These are phyloP conservation scores for Flaveria trinervia DNA, from an alignment of 129 eudicot species.

Conservation along the genomic window DNA sequence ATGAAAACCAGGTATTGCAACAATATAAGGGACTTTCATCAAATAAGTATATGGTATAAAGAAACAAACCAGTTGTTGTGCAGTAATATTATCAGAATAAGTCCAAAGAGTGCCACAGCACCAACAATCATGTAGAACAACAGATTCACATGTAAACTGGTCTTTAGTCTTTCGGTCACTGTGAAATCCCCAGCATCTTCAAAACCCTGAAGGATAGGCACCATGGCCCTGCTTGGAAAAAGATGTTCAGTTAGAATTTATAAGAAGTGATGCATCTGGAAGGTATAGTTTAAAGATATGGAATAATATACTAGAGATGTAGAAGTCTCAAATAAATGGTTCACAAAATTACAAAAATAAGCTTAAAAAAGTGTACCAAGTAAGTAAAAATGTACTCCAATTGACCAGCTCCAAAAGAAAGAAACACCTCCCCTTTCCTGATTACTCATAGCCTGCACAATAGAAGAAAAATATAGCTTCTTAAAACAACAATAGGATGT, in stretches of 20 bases:
- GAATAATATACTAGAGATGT: conserved; percentile 17
- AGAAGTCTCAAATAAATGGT: conserved; percentile 14
- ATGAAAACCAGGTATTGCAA: conserved; percentile 1
- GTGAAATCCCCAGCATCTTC: conserved; percentile 99
- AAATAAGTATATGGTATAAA: conserved; percentile 21
- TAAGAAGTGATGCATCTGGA: conserved; percentile 39
- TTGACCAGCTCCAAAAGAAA: conserved; percentile 93
- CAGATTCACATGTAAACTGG: conserved; percentile 78
- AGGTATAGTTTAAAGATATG: conserved; percentile 3
- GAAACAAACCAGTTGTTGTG: conserved; percentile 65
- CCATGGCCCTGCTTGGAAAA: conserved; percentile 89
- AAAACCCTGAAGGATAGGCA: conserved; percentile 95
- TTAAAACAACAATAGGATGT: background rate
- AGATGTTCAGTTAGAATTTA: conserved; percentile 36
- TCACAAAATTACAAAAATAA: background rate
- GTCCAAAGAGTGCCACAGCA: conserved; percentile 68
- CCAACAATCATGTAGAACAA: conserved; percentile 65
- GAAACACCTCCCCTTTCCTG: conserved; percentile 56
- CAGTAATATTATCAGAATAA: conserved; percentile 59
- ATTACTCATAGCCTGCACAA: conserved; percentile 61
- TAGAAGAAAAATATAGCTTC: background rate
- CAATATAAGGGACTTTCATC: background rate
- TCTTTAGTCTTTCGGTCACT: conserved; percentile 70
- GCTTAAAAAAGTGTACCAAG: conserved; percentile 55
- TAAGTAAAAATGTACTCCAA: conserved; percentile 94